Evolutionary conservation across 139 green algal species (phyloP).

Genomic region (Chlorella sorokiniana): DNA sequence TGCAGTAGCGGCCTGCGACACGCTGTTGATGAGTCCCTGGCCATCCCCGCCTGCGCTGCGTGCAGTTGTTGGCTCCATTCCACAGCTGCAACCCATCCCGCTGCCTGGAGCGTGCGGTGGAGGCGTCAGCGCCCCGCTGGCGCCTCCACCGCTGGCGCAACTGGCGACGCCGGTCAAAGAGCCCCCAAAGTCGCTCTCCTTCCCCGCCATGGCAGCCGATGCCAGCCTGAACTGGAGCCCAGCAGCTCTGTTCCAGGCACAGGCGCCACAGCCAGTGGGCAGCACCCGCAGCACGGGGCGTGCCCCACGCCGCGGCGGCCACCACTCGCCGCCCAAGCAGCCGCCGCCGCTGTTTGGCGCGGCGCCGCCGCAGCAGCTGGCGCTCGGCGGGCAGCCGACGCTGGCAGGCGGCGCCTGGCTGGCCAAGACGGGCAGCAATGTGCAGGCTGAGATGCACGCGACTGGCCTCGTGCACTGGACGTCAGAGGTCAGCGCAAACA

Average conservation of each 20-base stretch:
- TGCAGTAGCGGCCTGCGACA: background rate
- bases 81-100: background rate
- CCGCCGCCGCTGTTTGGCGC: background rate
- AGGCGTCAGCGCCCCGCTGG: too few relatives aligned
- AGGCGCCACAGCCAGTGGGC: background rate
- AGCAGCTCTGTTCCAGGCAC: background rate
- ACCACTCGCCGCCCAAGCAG: background rate
- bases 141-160: background rate
- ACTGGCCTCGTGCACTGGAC: background rate
- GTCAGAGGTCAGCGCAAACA: background rate
- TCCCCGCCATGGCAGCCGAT: background rate
- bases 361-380: background rate
- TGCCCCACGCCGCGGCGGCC: background rate
- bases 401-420: background rate
- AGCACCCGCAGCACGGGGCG: background rate
- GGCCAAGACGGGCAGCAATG: background rate
- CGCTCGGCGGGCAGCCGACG: background rate
- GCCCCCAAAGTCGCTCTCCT: background rate
- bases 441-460: background rate
- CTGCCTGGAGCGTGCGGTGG: too few relatives aligned
- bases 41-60: too few relatives aligned
- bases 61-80: background rate
- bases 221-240: background rate
- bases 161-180: background rate
- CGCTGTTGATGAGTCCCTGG: too few relatives aligned